A percentile compares a stretch with the other conserved stretches of the same genome.
phyloP scores from a whole-genome alignment of 2,329 filamentous ascomycete genomes.

The Calonectria multiphialidica region DNA sequence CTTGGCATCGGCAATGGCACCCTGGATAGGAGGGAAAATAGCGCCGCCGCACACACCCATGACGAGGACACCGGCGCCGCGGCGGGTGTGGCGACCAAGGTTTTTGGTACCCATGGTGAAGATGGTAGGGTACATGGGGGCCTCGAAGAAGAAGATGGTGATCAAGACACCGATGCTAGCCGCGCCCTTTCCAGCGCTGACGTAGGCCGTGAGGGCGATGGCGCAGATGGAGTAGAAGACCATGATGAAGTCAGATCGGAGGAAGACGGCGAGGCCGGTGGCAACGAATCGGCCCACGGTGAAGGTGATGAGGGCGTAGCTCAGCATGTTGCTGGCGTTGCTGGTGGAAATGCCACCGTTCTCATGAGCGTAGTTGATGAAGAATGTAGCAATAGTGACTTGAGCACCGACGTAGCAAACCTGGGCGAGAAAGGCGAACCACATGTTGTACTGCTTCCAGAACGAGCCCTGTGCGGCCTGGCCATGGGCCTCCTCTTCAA shows the following conservation, averaged over 20 bases:
- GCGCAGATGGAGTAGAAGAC: slow-evolving; percentile 73
- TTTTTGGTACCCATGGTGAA: slow-evolving; percentile 82
- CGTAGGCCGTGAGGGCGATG: slow-evolving; percentile 68
- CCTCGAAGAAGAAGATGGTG: slow-evolving; percentile 81
- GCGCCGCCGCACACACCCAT: slow-evolving; percentile 80
- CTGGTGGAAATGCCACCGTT: slow-evolving; percentile 65
- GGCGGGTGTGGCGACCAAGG: slow-evolving; percentile 80
- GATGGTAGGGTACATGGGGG: slow-evolving; percentile 85
- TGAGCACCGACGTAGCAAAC: slow-evolving; percentile 85
- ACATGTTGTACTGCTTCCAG: slow-evolving; percentile 78
- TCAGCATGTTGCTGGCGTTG: slow-evolving; percentile 73
- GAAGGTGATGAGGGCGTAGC: slow-evolving; percentile 82
- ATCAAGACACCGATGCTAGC: slow-evolving; percentile 73
- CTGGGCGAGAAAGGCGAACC: slow-evolving; percentile 81
- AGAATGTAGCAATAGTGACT: slow-evolving; percentile 73
- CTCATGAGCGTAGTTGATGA: slow-evolving; percentile 79
- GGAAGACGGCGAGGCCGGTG: slow-evolving; percentile 73
- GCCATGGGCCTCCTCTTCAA: slow-evolving; percentile 57
- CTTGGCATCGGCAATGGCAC: slow-evolving; percentile 37
- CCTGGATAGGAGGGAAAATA: slow-evolving; percentile 35
- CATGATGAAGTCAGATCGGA: slow-evolving; percentile 76
- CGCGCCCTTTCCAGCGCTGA: slow-evolving; percentile 56
- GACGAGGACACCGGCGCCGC: slow-evolving; percentile 78
- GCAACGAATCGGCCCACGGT: slow-evolving; percentile 78
- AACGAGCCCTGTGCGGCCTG: slow-evolving; percentile 71